Percentiles rank a stretch among this genome's conserved stretches.
Conservation (phyloP, 2,329 filamentous ascomycete species). For the Pezizomycotina sp. region DNA sequence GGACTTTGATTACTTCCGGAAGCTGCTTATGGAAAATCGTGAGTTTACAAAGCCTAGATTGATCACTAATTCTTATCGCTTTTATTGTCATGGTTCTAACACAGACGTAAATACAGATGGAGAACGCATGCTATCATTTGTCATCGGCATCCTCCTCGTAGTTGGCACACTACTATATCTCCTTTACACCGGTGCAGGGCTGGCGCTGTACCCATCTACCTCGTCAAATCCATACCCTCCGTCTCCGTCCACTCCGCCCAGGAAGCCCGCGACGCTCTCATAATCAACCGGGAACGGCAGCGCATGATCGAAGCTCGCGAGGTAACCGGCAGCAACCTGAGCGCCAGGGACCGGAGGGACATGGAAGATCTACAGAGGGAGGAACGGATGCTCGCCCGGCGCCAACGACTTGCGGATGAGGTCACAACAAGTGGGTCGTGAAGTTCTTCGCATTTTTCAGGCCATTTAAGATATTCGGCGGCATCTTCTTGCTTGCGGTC, state of each 20-base stretch:
- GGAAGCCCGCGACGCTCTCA: slow-evolving; percentile 42
- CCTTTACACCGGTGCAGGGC: slow-evolving; percentile 72
- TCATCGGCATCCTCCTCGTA: slow-evolving; percentile 71
- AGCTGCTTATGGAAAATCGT: slow-evolving; percentile 65
- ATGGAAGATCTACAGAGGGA: slow-evolving; percentile 74
- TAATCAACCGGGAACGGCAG: slow-evolving; percentile 79
- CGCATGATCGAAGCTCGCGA: slow-evolving; percentile 78
- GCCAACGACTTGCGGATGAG: slow-evolving; percentile 73
- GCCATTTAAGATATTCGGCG: slow-evolving; percentile 74
- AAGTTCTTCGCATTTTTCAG: slow-evolving; percentile 69
- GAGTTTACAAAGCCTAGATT: slow-evolving; percentile 26
- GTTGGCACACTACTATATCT: slow-evolving; percentile 74
- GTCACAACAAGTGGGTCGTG: slow-evolving; percentile 58
- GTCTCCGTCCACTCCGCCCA: slow-evolving; percentile 66
- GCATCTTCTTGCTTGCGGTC: slow-evolving; percentile 58
- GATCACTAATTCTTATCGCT: not conserved
- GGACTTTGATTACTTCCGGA: slow-evolving; percentile 84
- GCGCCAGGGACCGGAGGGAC: slow-evolving; percentile 74
- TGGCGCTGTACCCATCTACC: slow-evolving; percentile 75
- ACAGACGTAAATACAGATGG: slow-evolving; percentile 39
- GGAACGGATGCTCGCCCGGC: slow-evolving; percentile 78
- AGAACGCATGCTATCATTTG: slow-evolving; percentile 82
- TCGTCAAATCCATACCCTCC: slow-evolving; percentile 82
- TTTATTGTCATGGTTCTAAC: slow-evolving; percentile 8
- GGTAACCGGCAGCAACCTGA: slow-evolving; percentile 47